Conservation (phyloP, 306 rosid species). For the Astragalus membranaceus region DNA sequence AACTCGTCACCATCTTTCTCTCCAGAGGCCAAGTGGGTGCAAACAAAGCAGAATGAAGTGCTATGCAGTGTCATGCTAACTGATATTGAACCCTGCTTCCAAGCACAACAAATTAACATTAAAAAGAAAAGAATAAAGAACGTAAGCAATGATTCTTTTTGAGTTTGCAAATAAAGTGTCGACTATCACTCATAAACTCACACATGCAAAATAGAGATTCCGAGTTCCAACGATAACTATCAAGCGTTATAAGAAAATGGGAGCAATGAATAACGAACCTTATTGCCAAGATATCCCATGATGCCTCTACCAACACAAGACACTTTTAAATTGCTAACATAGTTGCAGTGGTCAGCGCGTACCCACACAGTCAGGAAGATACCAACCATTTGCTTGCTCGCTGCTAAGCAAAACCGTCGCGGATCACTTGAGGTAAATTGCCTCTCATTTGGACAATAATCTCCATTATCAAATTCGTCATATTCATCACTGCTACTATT, state of each 20-base stretch:
- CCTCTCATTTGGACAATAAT: no score
- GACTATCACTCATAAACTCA: no score
- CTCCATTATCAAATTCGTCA: no score
- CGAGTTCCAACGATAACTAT: no score
- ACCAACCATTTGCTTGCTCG: constrained; percentile 96
- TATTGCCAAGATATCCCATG: constrained; percentile 93
- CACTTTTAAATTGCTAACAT: constrained; percentile 44
- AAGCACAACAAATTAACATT: neutral
- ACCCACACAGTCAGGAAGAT: constrained; percentile 81
- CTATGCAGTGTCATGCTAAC: constrained; percentile 69
- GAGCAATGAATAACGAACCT: constrained; percentile 41
- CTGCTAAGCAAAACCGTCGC: constrained; percentile 38
- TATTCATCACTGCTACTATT: neutral
- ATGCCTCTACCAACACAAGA: constrained; percentile 84
- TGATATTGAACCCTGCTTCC: constrained; percentile 72
- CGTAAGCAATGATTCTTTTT: neutral
- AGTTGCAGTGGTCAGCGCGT: constrained; percentile 34
- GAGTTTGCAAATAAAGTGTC: no score
- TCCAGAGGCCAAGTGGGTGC: constrained; percentile 89
- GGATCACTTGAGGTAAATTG: no score
- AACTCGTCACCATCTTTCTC: constrained; percentile 82
- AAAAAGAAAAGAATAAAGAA: neutral
- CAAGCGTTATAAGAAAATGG: neutral
- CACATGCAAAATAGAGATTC: no score
- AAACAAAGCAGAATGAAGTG: constrained; percentile 75